Conservation (phyloP, 495 filamentous ascomycete species). For the Podospora pseudoanserina region DNA sequence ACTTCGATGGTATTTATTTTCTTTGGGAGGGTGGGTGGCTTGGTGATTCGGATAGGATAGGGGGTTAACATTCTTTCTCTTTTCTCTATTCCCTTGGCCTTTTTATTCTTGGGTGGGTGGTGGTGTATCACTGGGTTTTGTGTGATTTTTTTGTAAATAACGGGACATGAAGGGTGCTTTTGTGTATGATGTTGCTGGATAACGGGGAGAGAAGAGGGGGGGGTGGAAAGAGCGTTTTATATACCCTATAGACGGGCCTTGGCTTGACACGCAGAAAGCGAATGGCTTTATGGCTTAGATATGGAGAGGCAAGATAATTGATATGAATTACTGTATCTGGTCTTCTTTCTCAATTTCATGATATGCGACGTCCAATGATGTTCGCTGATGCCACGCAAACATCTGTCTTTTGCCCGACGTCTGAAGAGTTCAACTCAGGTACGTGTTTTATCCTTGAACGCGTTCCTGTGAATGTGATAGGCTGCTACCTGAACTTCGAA, state of each 20-base stretch:
- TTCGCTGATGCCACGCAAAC: too few species aligned
- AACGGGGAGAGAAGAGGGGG: background rate
- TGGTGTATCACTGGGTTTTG: too few species aligned
- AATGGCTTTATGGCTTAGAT: background rate
- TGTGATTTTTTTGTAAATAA: too few species aligned
- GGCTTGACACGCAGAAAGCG: background rate
- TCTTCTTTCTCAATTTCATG: background rate
- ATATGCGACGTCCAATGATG: too few species aligned
- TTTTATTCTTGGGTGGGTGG: background rate
- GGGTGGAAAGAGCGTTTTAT: background rate
- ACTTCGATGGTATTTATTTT: background rate
- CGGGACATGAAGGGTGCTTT: too few species aligned
- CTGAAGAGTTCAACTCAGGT: too few species aligned
- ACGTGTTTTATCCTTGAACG: too few species aligned
- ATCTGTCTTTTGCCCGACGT: too few species aligned
- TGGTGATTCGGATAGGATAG: background rate
- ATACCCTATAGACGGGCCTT: background rate
- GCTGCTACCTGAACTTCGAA: too few species aligned
- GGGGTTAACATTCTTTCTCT: conserved; percentile 2
- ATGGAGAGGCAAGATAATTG: background rate
- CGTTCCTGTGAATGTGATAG: too few species aligned
- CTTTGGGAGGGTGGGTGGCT: background rate
- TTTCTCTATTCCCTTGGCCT: background rate
- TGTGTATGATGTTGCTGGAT: background rate
- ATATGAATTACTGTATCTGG: background rate